Evolutionary conservation across 2,329 filamentous ascomycete species (phyloP), one percentile per base, ranked within the genome.

Genomic region (Biscogniauxia marginata): DNA sequence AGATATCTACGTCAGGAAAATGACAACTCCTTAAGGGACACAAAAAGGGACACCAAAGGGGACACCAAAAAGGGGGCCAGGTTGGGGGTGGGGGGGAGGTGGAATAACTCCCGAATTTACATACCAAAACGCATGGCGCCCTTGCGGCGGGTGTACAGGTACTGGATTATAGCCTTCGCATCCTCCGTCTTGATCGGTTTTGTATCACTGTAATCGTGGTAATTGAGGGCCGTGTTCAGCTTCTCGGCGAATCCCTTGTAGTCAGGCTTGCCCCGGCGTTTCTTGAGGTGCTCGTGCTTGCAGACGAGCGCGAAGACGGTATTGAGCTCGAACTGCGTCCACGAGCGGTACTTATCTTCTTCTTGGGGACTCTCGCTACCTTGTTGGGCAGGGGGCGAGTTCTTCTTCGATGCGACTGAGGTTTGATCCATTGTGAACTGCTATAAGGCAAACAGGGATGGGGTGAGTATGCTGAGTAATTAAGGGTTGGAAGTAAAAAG

Each of bases 161-260:
- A 16, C 1, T 56, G 59, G 4, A 59, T 54, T 23, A 75, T 59
- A 21, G 71, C 66, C 3, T 58, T 54, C 11, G 9, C 30, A n/a
- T 39, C 30, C 30, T 39, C 30, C n/a, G 8, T 64, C 56, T 21
- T 48, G 13, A 54, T 47, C 11, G 53, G 39, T 44, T 68, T 65
- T 16, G 66, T 64, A 13, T 63, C 30, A 2, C 53, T 34, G 49
- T 54, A 49, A 11, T 24, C 45, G 16, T 13, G 22, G 8, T 61
- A 55, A 50, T 71, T 62, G 18, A 72, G 58, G 1, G 67, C 66
- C 13, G 63, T 44, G 50, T 73, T 74, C 44, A 74, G 57, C 46
- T 62, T 56, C 1, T 65, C 65, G 13, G 67, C 63, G 51, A 74
- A 66, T 13, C 7, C 13, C 18, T 16, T 18, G 3, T 21, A 22